A percentile compares a stretch with the other conserved stretches of the same genome.
These are phyloP conservation scores for Wakefieldia striispora DNA, from an alignment of 768 basidiomycete genomes.

Conservation along the genomic window DNA sequence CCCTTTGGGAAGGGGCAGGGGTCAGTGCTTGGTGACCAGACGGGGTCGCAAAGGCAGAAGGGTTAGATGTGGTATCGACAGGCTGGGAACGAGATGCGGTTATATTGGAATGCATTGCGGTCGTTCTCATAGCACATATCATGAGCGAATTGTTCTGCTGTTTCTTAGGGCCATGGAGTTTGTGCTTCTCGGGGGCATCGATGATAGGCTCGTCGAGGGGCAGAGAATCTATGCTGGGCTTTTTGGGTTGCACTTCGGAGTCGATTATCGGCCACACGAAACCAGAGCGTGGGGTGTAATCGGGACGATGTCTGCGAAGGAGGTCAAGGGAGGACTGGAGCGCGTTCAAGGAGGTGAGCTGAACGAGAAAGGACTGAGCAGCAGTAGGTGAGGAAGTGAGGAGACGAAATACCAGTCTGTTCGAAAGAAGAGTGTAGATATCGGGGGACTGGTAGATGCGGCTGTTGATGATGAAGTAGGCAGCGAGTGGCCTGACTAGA, in stretches of 20 bases:
- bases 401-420: constrained; percentile 62
- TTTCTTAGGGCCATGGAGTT: constrained; percentile 41
- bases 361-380: constrained; percentile 2
- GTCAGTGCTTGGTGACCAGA: constrained; percentile 29
- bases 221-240: constrained; percentile 29
- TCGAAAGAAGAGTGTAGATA: constrained; percentile 79
- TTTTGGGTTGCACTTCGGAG: constrained; percentile 43
- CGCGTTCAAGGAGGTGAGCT: constrained; percentile 69
- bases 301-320: constrained; percentile 71
- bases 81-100: constrained; percentile 42
- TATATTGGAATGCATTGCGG: constrained; percentile 65
- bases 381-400: background rate
- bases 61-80: constrained; percentile 24
- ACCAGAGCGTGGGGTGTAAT: constrained; percentile 80
- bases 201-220: constrained; percentile 19
- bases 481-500: constrained; percentile 71
- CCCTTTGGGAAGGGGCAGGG: constrained; percentile 35
- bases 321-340: constrained; percentile 76
- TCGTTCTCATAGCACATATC: constrained; percentile 76
- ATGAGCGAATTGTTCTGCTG: constrained; percentile 69
- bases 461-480: constrained; percentile 87
- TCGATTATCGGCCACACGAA: constrained; percentile 84
- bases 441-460: constrained; percentile 88
- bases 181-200: constrained; percentile 21
- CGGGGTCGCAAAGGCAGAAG: constrained; percentile 23